Evolutionary conservation across 768 basidiomycete genomes (phyloP), one percentile per base, ranked within the genome.

Genomic region (Mycena amicta): DNA sequence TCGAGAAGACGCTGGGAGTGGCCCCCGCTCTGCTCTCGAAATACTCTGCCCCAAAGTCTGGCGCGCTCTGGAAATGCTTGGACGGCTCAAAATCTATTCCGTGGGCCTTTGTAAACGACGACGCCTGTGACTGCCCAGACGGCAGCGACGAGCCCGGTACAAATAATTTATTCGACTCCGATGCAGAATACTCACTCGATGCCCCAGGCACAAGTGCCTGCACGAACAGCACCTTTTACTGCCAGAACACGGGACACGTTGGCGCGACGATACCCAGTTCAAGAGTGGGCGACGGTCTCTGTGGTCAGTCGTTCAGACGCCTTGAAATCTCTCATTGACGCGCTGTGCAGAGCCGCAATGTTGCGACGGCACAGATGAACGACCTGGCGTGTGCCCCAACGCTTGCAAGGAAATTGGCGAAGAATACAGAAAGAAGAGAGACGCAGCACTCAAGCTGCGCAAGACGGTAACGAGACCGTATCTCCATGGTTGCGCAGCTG

Each of bases 301-400:
- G 96, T 71, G 95, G 94, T 93, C 68, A 20, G 89, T 76, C 12
- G 26, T 37, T 30, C 3, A 13, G 28, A 4, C n/a, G 18, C 15
- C 1, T 20, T 4, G 40, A n/a, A n/a, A n/a, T n/a, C n/a, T n/a
- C n/a, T n/a, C n/a, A n/a, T n/a, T n/a, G n/a, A n/a, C n/a, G n/a
- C n/a, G n/a, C n/a, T n/a, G n/a, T n/a, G 4, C 63, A 97, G 96
- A 99, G 70, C 80, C 83, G 1, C 85, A 93, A 69, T 99, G 96
- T 67, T 99, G 96, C 68, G 96, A 99, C 65, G 96, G 96, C 13
- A 93, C 94, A 0, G 96, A 99, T 72, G 97, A 99, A 74, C 81
- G 78, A 25, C 72, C 83, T 11, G 93, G 93, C 18, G 78, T 89
- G 16, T 99, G 97, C 71, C 73, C 80, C 31, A 87, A 97, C 71